Evolutionary conservation across 2,329 filamentous ascomycete species (phyloP).

Genomic region (Sphaerulina vaccinii): DNA sequence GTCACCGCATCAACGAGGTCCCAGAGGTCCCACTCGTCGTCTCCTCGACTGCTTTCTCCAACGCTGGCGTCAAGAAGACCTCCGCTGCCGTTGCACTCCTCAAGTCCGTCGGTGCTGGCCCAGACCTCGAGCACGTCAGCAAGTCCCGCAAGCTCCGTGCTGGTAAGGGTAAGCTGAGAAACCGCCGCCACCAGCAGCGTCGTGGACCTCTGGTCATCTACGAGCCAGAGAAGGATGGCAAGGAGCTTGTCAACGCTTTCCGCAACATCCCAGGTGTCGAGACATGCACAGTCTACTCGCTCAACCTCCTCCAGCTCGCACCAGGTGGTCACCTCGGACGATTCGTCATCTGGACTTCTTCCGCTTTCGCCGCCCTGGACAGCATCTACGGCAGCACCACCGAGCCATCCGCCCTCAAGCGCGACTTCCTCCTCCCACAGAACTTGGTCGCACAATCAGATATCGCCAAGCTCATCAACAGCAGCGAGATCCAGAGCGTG

Average conservation of each 20-base stretch:
- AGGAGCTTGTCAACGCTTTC: constrained; percentile 90
- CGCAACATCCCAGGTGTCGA: constrained; percentile 99
- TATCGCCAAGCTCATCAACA: constrained; percentile 98
- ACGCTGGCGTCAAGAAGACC: constrained; percentile 80
- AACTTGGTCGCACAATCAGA: constrained; percentile 93
- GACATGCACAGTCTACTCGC: constrained; percentile 86
- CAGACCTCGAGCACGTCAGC: constrained; percentile 94
- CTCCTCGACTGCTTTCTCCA: constrained; percentile 84
- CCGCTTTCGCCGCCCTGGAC: constrained; percentile 94
- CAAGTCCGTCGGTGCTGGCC: constrained; percentile 83
- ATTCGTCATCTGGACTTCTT: constrained; percentile 98
- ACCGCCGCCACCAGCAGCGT: constrained; percentile 94
- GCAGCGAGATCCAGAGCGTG: constrained; percentile 94
- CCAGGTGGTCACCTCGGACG: constrained; percentile 98
- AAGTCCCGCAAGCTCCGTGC: constrained; percentile 94
- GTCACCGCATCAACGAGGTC: constrained; percentile 88
- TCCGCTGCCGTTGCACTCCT: constrained; percentile 81
- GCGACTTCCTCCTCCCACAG: constrained; percentile 95
- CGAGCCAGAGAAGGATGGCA: constrained; percentile 92
- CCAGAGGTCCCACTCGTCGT: constrained; percentile 97
- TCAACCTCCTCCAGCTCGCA: constrained; percentile 99
- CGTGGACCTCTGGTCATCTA: constrained; percentile 98
- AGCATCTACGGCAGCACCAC: constrained; percentile 95
- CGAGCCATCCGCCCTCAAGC: constrained; percentile 87
- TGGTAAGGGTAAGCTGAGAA: constrained; percentile 98